Evolutionary conservation across 78 protist genomes (phyloP).

Genomic region (Dictyostelium purpureum): DNA sequence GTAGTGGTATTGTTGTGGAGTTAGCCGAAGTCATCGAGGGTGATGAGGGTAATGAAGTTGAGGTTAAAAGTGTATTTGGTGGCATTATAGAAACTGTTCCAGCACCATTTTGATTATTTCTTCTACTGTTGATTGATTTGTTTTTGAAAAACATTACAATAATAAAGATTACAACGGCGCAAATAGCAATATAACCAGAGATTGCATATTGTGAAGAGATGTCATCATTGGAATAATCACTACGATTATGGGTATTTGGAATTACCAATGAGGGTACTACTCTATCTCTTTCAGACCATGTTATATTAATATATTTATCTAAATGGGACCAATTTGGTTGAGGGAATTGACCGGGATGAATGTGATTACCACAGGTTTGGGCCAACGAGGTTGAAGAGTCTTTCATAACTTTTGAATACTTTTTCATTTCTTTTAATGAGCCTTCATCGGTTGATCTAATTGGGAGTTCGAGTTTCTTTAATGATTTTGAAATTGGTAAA

Average conservation of each 20-base stretch:
- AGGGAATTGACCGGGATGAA: not conserved
- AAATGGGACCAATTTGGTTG: constrained; percentile 11
- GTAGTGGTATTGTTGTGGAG: not conserved
- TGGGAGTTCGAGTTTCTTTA: constrained; percentile 17
- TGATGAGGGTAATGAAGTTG: no score
- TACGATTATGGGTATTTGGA: not conserved
- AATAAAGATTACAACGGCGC: not conserved
- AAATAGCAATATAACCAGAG: not conserved
- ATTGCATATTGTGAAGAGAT: not conserved
- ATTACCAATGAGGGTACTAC: not conserved
- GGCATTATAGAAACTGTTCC: not conserved
- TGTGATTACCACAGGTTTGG: not conserved
- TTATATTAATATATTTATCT: constrained; percentile 21
- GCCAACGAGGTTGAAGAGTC: not conserved
- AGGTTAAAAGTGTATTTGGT: not conserved
- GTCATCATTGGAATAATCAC: not conserved
- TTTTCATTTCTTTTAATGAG: not conserved
- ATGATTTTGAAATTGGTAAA: constrained; percentile 2
- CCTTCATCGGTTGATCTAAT: not conserved
- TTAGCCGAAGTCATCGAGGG: no score
- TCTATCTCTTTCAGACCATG: constrained; percentile 23
- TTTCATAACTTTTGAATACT: not conserved
- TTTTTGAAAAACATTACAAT: not conserved
- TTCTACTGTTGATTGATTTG: not conserved
- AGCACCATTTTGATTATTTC: not conserved